Base-by-base conservation (phyloP, 1,284 basidiomycete genomes). In the Phlebopus sp. region DNA sequence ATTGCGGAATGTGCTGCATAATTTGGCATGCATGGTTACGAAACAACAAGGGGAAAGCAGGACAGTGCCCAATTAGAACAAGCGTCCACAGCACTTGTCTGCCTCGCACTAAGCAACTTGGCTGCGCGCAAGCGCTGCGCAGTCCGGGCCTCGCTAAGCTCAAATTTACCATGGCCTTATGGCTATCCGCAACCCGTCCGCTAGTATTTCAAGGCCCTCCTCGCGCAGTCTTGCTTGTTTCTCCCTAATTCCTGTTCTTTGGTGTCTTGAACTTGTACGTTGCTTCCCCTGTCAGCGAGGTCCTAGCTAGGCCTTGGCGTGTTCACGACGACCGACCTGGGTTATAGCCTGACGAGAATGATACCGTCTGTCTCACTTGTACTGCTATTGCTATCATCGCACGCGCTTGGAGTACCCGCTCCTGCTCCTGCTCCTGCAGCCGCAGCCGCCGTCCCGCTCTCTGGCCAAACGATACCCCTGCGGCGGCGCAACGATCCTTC, bases 381-480 rank as follows among this genome's bases (percentile, higher is more conserved):
- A 4, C 7, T 57, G 2, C 29, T 63, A 14, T 59, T 42, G 35
- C 25, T 45, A 11, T 59, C 50, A 14, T 31, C 50, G 4, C 46
- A 50, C 34, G 39, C 40, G 2, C 43, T 21, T 4, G 51, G 49
- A 14, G 57, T 42, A 5, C 65, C 65, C 2, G 41, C 44, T 4
- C 65, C 65, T 2, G 40, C 62, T 4, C 37, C n/a, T n/a, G n/a
- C n/a, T n/a, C n/a, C n/a, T n/a, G n/a, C n/a, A n/a, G n/a, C n/a
- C n/a, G n/a, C n/a, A n/a, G n/a, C 53, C 1, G 2, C 47, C 6
- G 21, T 23, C 21, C 14, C 40, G 11, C 18, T 36, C 34, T 44
- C 45, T 37, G 64, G 61, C 8, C 42, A 61, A 42, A 42, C 53
- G 31, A 54, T 63, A 29, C 54, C 62, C 38, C 25, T 63, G 40